Percentiles rank a stretch among this genome's conserved stretches.
phyloP scores from a whole-genome alignment of 2,329 filamentous ascomycete genomes.

The Exophiala mesophila region DNA sequence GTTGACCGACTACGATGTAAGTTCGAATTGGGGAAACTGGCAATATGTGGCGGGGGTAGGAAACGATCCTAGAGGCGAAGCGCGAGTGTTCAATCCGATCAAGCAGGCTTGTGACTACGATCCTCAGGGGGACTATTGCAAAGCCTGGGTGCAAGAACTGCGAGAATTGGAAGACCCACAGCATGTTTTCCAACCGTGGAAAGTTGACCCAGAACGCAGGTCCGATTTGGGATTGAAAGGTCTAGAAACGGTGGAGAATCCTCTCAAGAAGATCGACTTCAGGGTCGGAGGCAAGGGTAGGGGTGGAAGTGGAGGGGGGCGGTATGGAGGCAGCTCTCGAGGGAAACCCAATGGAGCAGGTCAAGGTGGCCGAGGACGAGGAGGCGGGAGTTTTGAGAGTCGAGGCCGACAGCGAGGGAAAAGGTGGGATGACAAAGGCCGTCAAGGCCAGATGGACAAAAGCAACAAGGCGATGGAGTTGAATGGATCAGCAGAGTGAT shows the following conservation, averaged over 20 bases:
- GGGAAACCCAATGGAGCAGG: constrained; percentile 13
- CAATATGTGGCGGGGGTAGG: constrained; percentile 76
- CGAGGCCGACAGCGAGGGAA: constrained; percentile 20
- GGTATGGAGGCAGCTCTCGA: constrained; percentile 25
- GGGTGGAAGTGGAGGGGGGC: constrained; percentile 31
- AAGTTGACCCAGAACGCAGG: constrained; percentile 55
- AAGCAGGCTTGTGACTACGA: constrained; percentile 79
- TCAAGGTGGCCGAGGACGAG: constrained; percentile 18
- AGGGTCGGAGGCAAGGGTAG: constrained; percentile 44
- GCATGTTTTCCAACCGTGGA: constrained; percentile 67
- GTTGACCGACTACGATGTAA: constrained; percentile 70
- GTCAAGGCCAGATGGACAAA: constrained; percentile 13
- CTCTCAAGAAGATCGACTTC: constrained; percentile 62
- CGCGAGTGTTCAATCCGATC: constrained; percentile 73
- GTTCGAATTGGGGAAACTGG: constrained; percentile 78
- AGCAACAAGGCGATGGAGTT: constrained; percentile 5
- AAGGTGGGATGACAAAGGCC: constrained; percentile 13
- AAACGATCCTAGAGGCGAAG: constrained; percentile 68
- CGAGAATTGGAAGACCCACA: constrained; percentile 42
- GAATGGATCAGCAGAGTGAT: too few relatives aligned
- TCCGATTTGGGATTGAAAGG: constrained; percentile 52
- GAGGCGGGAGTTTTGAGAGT: constrained; percentile 13
- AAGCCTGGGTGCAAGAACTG: constrained; percentile 68
- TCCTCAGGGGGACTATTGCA: constrained; percentile 62
- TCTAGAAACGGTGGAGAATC: constrained; percentile 62